Base-by-base conservation (phyloP, 2,329 filamentous ascomycete species). In the Hypomyces rosellus region DNA sequence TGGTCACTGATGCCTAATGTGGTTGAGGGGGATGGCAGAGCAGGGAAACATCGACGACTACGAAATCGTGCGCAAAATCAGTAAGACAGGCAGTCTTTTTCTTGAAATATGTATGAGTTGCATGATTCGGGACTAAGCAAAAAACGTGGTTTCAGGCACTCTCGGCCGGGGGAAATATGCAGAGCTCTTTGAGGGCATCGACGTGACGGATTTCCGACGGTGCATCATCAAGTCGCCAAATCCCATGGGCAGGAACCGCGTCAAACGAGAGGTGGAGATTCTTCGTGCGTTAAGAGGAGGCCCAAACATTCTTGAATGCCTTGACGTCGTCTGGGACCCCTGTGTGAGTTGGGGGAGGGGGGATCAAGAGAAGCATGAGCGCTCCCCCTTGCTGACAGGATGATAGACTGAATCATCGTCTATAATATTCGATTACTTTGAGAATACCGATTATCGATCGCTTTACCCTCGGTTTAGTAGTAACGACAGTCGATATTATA, bases 231-330 rank as follows among this genome's bases (percentile, higher is more conserved):
- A 99, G 77, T 93, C 99, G 52, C 81, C 99, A 62, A 99, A 99
- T 77, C 93, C 95, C 3, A 95, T 99, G 52, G 99, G 99, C 84
- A 99, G 99, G 88, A 99, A 99, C 91, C 99, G 99, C 86, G 99
- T 99, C 70, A 99, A 99, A 87, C 84, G 95, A 66, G 93, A 99
- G 74, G 99, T 99, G 84, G 99, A 99, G 80, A 99, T 99, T 62
- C 78, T 99, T 62, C 95, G 99, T 73, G 99, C 99, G 65, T 76
- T 99, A 56, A 92, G 92, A 1, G 93, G 93, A 36, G 95, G 93
- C 0, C 93, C 95, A 55, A 99, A 99, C 66, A 92, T 99, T 58
- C 87, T 99, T 55, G 92, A 91, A 38, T 76, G 99, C 59, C 79
- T 99, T 55, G 93, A 99, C 65, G 95, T 99, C 33, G 93, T 99